Conservation (phyloP, 306 rosid species). For the Sicyos baderoa region DNA sequence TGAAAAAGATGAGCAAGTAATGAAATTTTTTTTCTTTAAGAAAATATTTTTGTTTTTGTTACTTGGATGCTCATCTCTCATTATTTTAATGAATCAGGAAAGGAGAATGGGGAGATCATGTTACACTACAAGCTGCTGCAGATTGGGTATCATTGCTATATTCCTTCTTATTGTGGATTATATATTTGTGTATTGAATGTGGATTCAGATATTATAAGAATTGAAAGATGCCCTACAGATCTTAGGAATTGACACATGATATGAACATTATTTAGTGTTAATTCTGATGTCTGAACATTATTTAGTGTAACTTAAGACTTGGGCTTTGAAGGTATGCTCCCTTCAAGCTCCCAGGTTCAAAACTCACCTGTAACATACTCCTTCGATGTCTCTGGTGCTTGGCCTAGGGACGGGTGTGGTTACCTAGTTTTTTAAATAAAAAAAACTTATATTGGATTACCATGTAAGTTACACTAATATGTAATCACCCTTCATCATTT, state of each 20-base stretch:
- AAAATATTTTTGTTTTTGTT: not conserved
- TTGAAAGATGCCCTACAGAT: not conserved
- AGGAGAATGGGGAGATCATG: conserved; percentile 99
- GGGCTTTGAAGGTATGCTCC: too few relatives aligned
- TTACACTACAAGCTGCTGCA: conserved; percentile 96
- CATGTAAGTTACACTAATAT: too few relatives aligned
- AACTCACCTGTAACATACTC: too few relatives aligned
- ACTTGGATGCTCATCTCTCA: not conserved
- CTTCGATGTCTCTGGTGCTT: too few relatives aligned
- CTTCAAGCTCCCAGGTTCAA: too few relatives aligned
- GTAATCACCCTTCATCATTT: not conserved
- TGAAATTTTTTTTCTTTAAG: conserved; percentile 7
- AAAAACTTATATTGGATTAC: not conserved
- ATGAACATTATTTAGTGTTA: not conserved
- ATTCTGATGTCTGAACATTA: not conserved
- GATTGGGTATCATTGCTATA: conserved; percentile 58
- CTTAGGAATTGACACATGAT: not conserved
- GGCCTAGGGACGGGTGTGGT: too few relatives aligned
- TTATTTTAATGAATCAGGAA: conserved; percentile 50
- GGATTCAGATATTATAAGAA: not conserved
- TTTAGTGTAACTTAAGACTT: too few relatives aligned
- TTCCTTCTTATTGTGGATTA: conserved; percentile 7
- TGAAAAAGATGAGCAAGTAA: conserved; percentile 82
- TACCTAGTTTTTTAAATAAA: too few relatives aligned
- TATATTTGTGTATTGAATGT: not conserved